Base-by-base conservation (phyloP, 805 yeast species). In the Myxozyma udenii region DNA sequence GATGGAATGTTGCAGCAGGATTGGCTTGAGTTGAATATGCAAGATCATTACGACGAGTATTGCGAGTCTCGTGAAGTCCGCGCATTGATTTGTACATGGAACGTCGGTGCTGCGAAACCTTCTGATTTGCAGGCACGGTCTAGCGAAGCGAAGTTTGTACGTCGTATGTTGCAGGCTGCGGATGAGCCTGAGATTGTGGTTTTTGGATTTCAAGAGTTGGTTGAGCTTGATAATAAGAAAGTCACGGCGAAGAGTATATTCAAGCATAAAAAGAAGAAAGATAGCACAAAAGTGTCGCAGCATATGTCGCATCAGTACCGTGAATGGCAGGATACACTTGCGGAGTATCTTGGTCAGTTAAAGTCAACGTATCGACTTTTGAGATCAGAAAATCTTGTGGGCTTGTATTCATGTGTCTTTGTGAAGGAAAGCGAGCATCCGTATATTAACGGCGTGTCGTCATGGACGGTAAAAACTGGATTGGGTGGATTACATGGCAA, bases 181-280 rank as follows among this genome's bases (percentile, higher is more conserved):
- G 63, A 64, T 24, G 55, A 68, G 26, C 79, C 85, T 33, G 96
- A 91, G 62, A 66, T 90, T 1, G 81, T 87, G 19, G 84, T 84
- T 1, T 74, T 93, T 56, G 98, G 96, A 1, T 72, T 93, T 35
- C 95, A 93, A 67, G 98, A 93, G 63, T 83, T 90, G 30, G 82
- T 89, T 11, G 97, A 90, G 63, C 71, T 93, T 40, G 87, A 91
- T 12, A 85, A 87, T 63, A 87, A 88, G 81, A 76, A 89, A 50
- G 80, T 84, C 37, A 80, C 87, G 0, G 95, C 93, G 63, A 79
- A 66, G 46, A 65, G 64, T 30, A 53, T 72, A 48, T 61, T 71
- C 19, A 53, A 60, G 23, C 70, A 72, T 55, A 79, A 80, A 60
- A 70, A 88, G 42, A 70, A 79, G 40, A 67, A 66, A 42, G 64